Evolutionary conservation across 345 rosid genomes (phyloP), one percentile per base, ranked within the genome.

Genomic region (Populus ilicifolia): DNA sequence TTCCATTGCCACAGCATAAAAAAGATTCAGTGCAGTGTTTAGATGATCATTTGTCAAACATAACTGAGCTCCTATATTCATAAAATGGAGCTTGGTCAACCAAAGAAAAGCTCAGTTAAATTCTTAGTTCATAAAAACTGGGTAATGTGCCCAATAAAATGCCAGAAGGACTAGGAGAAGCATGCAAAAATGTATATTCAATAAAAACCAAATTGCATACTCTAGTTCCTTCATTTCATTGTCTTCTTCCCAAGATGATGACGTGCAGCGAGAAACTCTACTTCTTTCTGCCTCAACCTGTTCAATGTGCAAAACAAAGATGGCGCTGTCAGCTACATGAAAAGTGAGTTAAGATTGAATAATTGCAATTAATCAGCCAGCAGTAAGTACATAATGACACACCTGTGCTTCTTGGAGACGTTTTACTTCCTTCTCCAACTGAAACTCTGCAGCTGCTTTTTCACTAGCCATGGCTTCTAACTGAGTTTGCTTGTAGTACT

Each of bases 401-500:
- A 92, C 99, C 95, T 91, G 95, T 80, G 82, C 97, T 85, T 96
- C 98, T 50, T 87, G 97, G 75, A 89, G 80, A 73, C 92, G 97
- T 78, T 88, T 94, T 71, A 90, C 73, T 88, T 96, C 99, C 87
- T 94, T 92, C 86, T 96, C 99, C 86, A 92, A 81, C 83, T 96
- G 99, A 83, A 94, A 96, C 82, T 96, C 98, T 76, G 98, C 98
- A 0, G 98, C 98, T 80, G 98, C 98, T 85, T 96, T 96, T 82
- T 96, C 99, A 87, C 94, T 92, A 41, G 97, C 94, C 97, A 94
- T 91, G 78, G 95, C 84, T 88, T 96, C 98, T 74, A 96, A 86
- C 74, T 96, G 99, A 20, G 99, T 96, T 92, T 96, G 99, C 93
- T 96, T 96, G 85, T 90, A 89, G 84, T 96, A 96, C 99, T 96